Evolutionary conservation across 1,139 yeast species (phyloP).

Genomic region (Zygoascus sp.): DNA sequence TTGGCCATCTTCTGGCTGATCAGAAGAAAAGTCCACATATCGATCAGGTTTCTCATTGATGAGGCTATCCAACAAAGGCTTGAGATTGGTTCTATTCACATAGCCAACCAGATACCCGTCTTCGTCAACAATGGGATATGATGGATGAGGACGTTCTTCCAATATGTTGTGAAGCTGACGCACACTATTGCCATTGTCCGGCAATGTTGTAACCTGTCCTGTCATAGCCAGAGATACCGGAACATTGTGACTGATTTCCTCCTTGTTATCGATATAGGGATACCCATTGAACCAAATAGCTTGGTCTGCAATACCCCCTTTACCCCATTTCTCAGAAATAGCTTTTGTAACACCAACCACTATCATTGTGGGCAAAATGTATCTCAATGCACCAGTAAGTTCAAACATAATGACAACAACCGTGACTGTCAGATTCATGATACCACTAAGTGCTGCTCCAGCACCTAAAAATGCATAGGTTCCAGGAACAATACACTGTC

Average conservation of each 20-base stretch:
- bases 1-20: constrained; percentile 18
- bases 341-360: constrained; percentile 87
- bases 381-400: constrained; percentile 88
- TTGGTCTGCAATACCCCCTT: constrained; percentile 90
- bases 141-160: constrained; percentile 46
- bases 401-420: constrained; percentile 98
- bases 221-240: constrained; percentile 68
- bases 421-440: constrained; percentile 85
- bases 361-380: constrained; percentile 93
- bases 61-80: constrained; percentile 17
- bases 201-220: constrained; percentile 41
- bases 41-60: constrained; percentile 12
- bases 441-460: constrained; percentile 92
- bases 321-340: constrained; percentile 70
- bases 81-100: constrained; percentile 35
- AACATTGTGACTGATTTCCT: constrained; percentile 54
- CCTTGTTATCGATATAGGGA: constrained; percentile 77
- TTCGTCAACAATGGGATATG: constrained; percentile 30
- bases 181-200: constrained; percentile 17
- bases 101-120: constrained; percentile 31
- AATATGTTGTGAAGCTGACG: constrained; percentile 48
- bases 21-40: constrained; percentile 13
- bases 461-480: constrained; percentile 96
- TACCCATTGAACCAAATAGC: constrained; percentile 86
- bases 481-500: constrained; percentile 79